Base-by-base conservation (phyloP, 2,329 filamentous ascomycete species). In the Aspergillus floridensis region DNA sequence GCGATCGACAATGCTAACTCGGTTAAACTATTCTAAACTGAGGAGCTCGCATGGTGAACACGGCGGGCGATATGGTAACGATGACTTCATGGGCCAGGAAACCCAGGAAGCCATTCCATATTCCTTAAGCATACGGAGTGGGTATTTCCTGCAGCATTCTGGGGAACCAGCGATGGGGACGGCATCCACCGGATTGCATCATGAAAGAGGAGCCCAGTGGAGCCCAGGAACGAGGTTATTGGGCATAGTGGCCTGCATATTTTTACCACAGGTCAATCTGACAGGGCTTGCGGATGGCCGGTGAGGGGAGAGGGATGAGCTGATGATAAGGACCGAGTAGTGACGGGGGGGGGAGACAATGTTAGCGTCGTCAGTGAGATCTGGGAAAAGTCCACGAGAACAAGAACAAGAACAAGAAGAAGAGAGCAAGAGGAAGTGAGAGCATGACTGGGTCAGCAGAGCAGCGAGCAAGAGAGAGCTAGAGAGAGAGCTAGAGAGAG, bases 201-300 rank as follows among this genome's bases (percentile, higher is more conserved):
- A 48, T 49, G 21, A 22, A 29, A 51, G 51, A 46, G 26, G 41
- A 22, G 50, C n/a, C 22, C n/a, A 48, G 58, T 58, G 59, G 59
- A 29, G 57, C 24, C 59, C 55, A 52, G 26, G 19, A 41, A 48
- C 49, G 21, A 58, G 49, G 53, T 61, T 52, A 58, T 61, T 57
- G 49, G 32, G 55, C 54, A 58, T 55, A 54, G 57, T 59, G 22
- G 55, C 46, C 59, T 62, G 57, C 58, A 53, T 38, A 55, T 53
- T 56, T 21, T 41, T 29, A 46, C 44, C 38, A 60, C 55, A 49
- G 51, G 41, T 57, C 59, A 58, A 35, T 60, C 50, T 64, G 58
- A 64, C 57, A 57, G 57, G 58, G 56, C 50, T 53, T 51, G 54
- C 21, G 49, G 59, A 57, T 26, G 24, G 50, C 26, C 38, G 49